Evolutionary conservation across 75 land plant species (phyloP), one percentile per base, ranked within the genome.

Genomic region (Picea sitchensis): DNA sequence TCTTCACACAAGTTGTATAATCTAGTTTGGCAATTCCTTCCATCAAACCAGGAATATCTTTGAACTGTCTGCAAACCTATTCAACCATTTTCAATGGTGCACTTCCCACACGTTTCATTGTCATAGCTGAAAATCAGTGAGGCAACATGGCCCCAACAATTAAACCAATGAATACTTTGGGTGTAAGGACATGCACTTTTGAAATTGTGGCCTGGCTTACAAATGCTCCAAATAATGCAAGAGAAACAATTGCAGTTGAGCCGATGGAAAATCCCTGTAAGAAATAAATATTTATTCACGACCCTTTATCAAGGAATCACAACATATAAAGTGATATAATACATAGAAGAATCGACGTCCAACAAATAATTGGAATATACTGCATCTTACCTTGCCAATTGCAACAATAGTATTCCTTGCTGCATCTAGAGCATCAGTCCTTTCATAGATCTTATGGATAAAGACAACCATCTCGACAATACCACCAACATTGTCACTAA

Each of bases 391-490:
- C 95, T 93, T 93, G 21, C 96, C n/a, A n/a, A n/a, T n/a, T n/a
- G n/a, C n/a, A n/a, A n/a, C n/a, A n/a, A 94, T 93, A 71, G 95
- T 93, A 85, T 93, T 93, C 58, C 95, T 94, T 44, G 95, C 95
- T 67, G 96, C 95, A 83, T 93, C 96, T 14, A 93, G 78, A 65
- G 96, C 96, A 84, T 93, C 95, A 14, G 95, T 93, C 77, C 95
- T 81, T 56, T 92, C 92, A 51, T 94, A 87, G 41, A 93, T 89
- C 51, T 71, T 84, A 84, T 87, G 95, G 80, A 84, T 86, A 89
- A 91, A 88, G 23, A n/a, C n/a, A n/a, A n/a, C n/a, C n/a, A n/a
- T n/a, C n/a, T n/a, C n/a, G n/a, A n/a, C n/a, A n/a, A n/a, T n/a
- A n/a, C n/a, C n/a, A n/a, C n/a, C n/a, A n/a, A n/a, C n/a, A n/a